phyloP scores from a whole-genome alignment of 2,329 filamentous ascomycete genomes.

The Pezicula rhizophila region DNA sequence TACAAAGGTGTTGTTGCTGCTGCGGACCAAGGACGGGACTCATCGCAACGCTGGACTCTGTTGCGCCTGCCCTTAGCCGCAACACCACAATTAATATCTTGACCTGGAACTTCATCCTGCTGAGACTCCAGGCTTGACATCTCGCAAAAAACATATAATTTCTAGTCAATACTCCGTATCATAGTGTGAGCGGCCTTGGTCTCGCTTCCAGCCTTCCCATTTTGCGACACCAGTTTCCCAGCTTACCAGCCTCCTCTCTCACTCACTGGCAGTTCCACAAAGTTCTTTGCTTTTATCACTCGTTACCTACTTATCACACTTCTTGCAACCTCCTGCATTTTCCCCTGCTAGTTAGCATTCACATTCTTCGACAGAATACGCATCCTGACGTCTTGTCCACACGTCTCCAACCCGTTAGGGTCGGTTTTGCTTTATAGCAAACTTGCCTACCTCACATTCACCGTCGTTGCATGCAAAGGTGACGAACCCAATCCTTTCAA shows the following conservation, averaged over 20 bases:
- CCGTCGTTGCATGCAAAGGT: constrained; percentile 21
- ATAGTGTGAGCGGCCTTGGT: too few species aligned
- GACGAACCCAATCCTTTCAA: constrained; percentile 21
- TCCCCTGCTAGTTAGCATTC: constrained; percentile 1
- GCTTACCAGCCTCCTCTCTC: neutral
- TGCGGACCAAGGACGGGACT: too few species aligned
- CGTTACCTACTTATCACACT: neutral
- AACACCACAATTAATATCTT: too few species aligned
- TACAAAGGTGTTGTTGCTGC: neutral
- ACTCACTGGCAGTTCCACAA: neutral
- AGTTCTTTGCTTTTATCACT: neutral
- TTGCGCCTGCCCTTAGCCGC: too few species aligned
- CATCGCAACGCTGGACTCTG: too few species aligned
- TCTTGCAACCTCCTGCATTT: neutral
- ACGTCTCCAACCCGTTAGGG: constrained; percentile 5
- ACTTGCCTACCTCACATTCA: constrained; percentile 21
- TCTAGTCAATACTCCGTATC: too few species aligned
- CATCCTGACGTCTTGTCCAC: neutral
- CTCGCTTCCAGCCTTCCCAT: too few species aligned
- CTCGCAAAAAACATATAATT: too few species aligned
- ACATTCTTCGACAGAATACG: neutral
- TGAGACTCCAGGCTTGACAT: too few species aligned
- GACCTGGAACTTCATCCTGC: too few species aligned
- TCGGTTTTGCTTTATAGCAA: constrained; percentile 10
- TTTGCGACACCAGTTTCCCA: neutral